Evolutionary conservation across 768 basidiomycete species (phyloP).

Genomic region (Imleria badia): DNA sequence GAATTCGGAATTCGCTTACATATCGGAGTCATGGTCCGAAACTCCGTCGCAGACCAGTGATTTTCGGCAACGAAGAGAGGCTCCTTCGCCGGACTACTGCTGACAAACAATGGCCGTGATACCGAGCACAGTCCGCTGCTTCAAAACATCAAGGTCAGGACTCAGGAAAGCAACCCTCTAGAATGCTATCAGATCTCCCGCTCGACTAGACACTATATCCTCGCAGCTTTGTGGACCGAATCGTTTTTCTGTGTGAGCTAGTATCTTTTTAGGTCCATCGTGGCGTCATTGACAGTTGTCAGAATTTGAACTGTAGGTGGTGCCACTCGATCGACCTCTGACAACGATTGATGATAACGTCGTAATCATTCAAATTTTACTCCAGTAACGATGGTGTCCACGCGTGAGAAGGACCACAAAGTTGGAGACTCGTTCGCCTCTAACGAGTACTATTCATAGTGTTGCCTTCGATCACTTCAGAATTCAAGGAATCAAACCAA

Average conservation of each 20-base stretch:
- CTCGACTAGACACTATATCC: conserved; percentile 56
- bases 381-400: conserved; percentile 26
- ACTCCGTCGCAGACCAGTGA: no score
- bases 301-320: conserved; percentile 16
- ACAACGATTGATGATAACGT: no score
- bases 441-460: background rate
- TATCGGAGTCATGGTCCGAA: no score
- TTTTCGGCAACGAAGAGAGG: no score
- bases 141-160: background rate
- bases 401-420: conserved; percentile 1
- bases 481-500: conserved; percentile 25
- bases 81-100: no score
- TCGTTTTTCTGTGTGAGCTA: conserved; percentile 60
- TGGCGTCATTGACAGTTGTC: background rate
- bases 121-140: conserved; percentile 29
- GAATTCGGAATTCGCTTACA: no score
- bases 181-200: conserved; percentile 59
- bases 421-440: background rate
- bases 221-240: conserved; percentile 64
- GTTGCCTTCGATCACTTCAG: conserved; percentile 18
- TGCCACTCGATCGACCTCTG: no score
- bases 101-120: conserved; percentile 16
- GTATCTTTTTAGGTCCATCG: no score
- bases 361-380: background rate
- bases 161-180: background rate